These are phyloP conservation scores for Musa beccarii DNA, from an alignment of 176 grass and related monocot genomes.

Conservation along the genomic window DNA sequence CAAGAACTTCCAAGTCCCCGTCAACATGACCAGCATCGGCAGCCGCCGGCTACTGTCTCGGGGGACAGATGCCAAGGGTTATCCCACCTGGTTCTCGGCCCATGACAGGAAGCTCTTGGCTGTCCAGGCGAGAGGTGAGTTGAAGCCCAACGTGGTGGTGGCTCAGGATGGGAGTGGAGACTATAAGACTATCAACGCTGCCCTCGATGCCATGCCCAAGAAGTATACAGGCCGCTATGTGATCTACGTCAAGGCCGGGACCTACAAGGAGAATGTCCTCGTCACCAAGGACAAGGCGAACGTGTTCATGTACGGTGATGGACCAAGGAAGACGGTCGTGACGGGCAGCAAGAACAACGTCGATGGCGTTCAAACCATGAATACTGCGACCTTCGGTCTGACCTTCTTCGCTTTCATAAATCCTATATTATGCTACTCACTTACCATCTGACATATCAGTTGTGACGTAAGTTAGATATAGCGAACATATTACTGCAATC, in stretches of 20 bases:
- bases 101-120: not conserved
- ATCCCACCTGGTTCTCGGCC: not conserved
- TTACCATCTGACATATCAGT: not conserved
- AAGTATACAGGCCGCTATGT: constrained; percentile 16
- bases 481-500: too few species aligned
- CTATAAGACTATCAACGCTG: too few species aligned
- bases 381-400: too few species aligned
- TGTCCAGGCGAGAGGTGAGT: not conserved
- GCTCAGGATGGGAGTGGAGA: too few species aligned
- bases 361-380: constrained; percentile 2
- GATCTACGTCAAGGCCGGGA: constrained; percentile 53
- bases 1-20: too few species aligned
- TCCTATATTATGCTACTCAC: not conserved
- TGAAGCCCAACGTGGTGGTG: too few species aligned
- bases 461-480: too few species aligned
- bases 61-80: not conserved
- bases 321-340: constrained; percentile 35
- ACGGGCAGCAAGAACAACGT: constrained; percentile 29
- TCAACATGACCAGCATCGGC: not conserved
- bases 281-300: constrained; percentile 35
- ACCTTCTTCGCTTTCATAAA: not conserved
- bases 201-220: too few species aligned
- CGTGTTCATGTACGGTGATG: constrained; percentile 41
- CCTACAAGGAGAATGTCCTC: constrained; percentile 46
- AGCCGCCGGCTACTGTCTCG: not conserved